A percentile compares a stretch with the other conserved stretches of the same genome.
Evolutionary conservation across 805 yeast species (phyloP).

Genomic region (Candida glaebosa): DNA sequence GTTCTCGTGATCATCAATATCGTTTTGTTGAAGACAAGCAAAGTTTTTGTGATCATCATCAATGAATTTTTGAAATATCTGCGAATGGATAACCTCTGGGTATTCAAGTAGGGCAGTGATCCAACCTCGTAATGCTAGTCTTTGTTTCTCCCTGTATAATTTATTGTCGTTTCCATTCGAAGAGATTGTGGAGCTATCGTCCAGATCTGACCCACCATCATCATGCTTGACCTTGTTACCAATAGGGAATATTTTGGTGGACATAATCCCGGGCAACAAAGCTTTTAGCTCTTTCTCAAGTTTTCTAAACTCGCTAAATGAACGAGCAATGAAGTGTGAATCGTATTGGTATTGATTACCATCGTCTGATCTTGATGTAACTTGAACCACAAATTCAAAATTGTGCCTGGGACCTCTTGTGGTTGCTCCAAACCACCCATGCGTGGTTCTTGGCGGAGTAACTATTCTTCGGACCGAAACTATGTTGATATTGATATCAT

Average conservation of each 20-base stretch:
- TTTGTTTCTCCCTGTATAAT: conserved; percentile 68
- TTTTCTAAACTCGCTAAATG: conserved; percentile 65
- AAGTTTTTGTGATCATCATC: conserved; percentile 30
- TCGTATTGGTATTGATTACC: conserved; percentile 12
- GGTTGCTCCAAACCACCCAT: neutral
- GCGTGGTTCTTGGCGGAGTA: conserved; percentile 17
- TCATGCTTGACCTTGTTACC: conserved; percentile 52
- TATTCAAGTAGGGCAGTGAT: conserved; percentile 50
- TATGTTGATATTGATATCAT: conserved; percentile 64
- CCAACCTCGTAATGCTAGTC: conserved; percentile 77
- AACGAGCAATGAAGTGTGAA: conserved; percentile 50
- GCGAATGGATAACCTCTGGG: conserved; percentile 53
- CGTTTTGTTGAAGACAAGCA: conserved; percentile 34
- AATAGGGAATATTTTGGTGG: conserved; percentile 51
- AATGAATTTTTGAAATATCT: conserved; percentile 53
- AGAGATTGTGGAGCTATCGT: neutral
- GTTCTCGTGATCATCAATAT: conserved; percentile 51
- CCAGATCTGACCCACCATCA: conserved; percentile 17
- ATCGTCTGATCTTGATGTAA: conserved; percentile 23
- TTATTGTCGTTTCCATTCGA: neutral
- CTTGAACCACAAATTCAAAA: conserved; percentile 49
- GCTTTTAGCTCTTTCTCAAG: conserved; percentile 51
- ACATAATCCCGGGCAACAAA: conserved; percentile 60
- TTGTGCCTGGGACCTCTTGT: conserved; percentile 17
- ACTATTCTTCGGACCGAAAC: conserved; percentile 50